Conservation (phyloP, 2,329 filamentous ascomycete species). For the Claviceps pazoutovae region DNA sequence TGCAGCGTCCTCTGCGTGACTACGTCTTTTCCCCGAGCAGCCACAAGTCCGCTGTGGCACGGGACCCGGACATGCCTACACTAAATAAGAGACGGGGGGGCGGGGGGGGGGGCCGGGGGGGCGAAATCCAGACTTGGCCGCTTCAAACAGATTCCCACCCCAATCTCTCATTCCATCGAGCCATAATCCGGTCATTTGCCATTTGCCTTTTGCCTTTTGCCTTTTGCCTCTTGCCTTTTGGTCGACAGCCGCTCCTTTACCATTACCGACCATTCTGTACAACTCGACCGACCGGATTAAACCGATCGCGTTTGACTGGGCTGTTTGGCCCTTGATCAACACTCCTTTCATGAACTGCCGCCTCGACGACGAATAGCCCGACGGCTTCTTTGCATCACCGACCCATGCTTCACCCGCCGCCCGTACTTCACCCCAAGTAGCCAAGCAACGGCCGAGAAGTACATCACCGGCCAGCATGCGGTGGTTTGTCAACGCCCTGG, state of each 20-base stretch:
- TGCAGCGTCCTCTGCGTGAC: too few relatives aligned
- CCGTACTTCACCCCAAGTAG: not conserved
- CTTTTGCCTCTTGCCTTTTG: not conserved
- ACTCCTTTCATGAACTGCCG: too few relatives aligned
- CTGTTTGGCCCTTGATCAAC: not conserved
- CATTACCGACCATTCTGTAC: not conserved
- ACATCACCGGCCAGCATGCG: constrained; percentile 2
- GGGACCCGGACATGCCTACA: too few relatives aligned
- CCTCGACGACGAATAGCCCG: too few relatives aligned
- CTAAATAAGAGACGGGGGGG: too few relatives aligned
- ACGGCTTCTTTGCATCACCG: too few relatives aligned
- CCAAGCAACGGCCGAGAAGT: not conserved
- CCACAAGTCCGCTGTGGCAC: too few relatives aligned
- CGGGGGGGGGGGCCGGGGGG: too few relatives aligned
- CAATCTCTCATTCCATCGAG: not conserved
- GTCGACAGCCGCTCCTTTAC: not conserved
- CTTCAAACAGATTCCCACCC: not conserved
- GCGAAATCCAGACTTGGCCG: not conserved
- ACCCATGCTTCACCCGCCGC: not conserved
- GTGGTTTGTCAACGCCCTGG: not conserved
- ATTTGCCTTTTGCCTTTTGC: not conserved
- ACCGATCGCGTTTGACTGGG: not conserved
- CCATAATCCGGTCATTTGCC: not conserved
- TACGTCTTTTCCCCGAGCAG: too few relatives aligned
- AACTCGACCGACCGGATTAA: not conserved